Evolutionary conservation across 2,329 filamentous ascomycete genomes (phyloP).

Genomic region (Allantophomopsis cytisporea): DNA sequence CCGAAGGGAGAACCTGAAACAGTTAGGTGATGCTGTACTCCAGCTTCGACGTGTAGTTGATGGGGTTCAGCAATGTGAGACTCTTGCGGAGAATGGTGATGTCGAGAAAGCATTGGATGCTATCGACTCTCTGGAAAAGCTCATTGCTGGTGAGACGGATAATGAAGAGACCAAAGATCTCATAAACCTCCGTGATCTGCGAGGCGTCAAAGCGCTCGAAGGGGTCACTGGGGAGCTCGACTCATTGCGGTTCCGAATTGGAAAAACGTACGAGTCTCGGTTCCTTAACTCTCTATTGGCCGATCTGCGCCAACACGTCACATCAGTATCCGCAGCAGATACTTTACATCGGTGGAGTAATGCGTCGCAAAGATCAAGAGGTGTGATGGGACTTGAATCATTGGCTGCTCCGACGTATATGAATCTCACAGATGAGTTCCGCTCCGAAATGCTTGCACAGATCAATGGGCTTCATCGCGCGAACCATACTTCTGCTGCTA

Average conservation of each 20-base stretch:
- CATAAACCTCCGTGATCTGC: conserved; percentile 48
- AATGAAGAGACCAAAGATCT: conserved; percentile 14
- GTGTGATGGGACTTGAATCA: conserved; percentile 49
- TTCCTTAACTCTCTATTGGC: conserved; percentile 67
- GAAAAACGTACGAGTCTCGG: conserved; percentile 70
- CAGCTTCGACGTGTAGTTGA: conserved; percentile 73
- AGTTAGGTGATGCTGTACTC: conserved; percentile 67
- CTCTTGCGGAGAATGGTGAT: conserved; percentile 69
- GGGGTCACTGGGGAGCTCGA: conserved; percentile 67
- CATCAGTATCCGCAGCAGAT: conserved; percentile 54
- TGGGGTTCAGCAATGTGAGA: conserved; percentile 63
- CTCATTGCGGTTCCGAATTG: conserved; percentile 66
- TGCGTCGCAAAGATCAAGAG: conserved; percentile 59
- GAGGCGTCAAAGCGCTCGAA: conserved; percentile 65
- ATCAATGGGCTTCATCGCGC: conserved; percentile 72
- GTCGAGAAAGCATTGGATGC: conserved; percentile 67
- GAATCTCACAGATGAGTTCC: conserved; percentile 54
- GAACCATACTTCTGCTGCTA: conserved; percentile 66
- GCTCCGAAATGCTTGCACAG: conserved; percentile 54
- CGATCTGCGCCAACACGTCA: conserved; percentile 71
- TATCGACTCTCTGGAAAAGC: conserved; percentile 64
- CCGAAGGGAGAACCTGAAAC: conserved; percentile 70
- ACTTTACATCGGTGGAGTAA: conserved; percentile 78
- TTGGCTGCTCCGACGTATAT: conserved; percentile 70
- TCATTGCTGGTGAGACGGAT: conserved; percentile 59